Evolutionary conservation across 208 protist genomes (phyloP), one percentile per base, ranked within the genome.

Genomic region (Crithidia brevicula): DNA sequence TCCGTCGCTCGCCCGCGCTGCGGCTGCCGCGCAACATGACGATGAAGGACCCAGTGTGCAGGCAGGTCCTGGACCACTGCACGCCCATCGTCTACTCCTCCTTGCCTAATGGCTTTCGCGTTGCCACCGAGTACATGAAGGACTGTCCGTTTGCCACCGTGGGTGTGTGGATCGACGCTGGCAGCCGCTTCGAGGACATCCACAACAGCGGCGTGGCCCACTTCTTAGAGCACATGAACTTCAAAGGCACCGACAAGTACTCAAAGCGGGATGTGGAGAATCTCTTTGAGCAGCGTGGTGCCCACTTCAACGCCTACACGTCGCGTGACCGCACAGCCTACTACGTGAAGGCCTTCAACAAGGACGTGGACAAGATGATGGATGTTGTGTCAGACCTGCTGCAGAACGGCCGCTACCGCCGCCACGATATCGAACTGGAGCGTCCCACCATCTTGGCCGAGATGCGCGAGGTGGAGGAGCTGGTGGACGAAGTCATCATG

Each of bases 171-270:
- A 98, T 99, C 33, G 96, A 99, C 74, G 91, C 96, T 5, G 98
- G 98, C 45, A 98, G 88, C 64, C 94, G 97, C 31, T 99, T 98
- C 60, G 98, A 99, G 88, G 97, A 82, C 20, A 76, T 93, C n/a
- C 67, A 88, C 25, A 99, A 98, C 85, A 99, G 98, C 81, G 98
- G 98, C 50, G 92, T 97, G 20, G 98, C 98, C 28, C 98, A 99
- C 73, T 99, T 99, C 67, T 85, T 99, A 1, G 98, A 99, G 85
- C 98, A 99, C 82, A 98, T 99, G 95, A 94, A 97, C 72, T 99
- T 99, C 82, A 99, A 99, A 64, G 98, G 98, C 28, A 99, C 98
- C 7, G 69, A 83, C 6, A 90, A 78, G 25, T 96, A 98, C 68
- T 92, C 94, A 6, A 92, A 96, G 72, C 31, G 78, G 16, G 83